Base-by-base conservation (phyloP, 306 rosid species). In the Sesbania bispinosa region DNA sequence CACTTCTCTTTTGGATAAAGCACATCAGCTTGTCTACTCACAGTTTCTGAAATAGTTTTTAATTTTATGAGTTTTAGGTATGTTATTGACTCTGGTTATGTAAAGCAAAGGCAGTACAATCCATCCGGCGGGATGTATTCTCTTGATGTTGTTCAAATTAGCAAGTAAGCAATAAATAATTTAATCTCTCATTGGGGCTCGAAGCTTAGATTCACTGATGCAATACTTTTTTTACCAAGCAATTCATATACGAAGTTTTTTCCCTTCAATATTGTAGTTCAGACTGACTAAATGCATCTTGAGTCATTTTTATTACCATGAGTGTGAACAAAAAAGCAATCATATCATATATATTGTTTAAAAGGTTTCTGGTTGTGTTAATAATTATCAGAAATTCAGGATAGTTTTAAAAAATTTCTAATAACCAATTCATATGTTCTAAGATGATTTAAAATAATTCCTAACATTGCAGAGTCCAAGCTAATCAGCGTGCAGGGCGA, bases 41-140 rank as follows among this genome's bases (percentile, higher is more conserved):
- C 30, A 61, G 45, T 35, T 76, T 76, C 71, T 68, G 73, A 45
- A 30, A 53, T 36, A 45, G 20, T 63, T 46, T 53, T 42, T 13
- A 13, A 29, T 75, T 54, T 65, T 78, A 32, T 71, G 68, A 36
- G 67, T 83, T 68, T 59, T 72, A 94, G 98, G 87, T 90, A 89
- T 80, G 98, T 94, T 77, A 86, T 89, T 79, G 98, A 94, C 71
- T 84, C 96, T 77, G 97, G 98, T 77, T 94, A 94, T 80, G 98
- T 94, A 69, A 94, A 90, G 91, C 98, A 94, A 83, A 83, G 95
- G 26, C 96, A 86, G 74, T 94, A 94, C 87, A 94, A 89, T 83
- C 97, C 98, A 65, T 87, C 95, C 21, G 80, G 95, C 61, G 97
- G 97, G 78, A 94, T 94, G 98, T 90, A 90, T 84, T 90, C 98